A percentile compares a stretch with the other conserved stretches of the same genome.
Conservation (phyloP, 2,329 filamentous ascomycete genomes). For the Thelonectria olida region DNA sequence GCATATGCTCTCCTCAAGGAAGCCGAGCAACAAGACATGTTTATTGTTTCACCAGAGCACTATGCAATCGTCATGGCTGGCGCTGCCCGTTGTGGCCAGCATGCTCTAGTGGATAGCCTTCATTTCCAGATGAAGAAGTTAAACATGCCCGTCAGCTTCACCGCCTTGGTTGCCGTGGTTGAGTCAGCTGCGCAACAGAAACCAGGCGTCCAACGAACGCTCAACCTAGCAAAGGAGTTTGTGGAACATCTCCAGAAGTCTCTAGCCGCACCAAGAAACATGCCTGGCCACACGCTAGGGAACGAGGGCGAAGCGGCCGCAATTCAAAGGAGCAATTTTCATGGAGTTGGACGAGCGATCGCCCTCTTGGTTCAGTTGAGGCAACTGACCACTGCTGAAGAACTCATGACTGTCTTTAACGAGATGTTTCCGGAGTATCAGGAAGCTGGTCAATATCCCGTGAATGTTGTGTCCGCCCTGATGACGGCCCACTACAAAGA, state of each 20-base stretch:
- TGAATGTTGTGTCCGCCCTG: constrained; percentile 68
- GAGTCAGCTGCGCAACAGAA: constrained; percentile 43
- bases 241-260: constrained; percentile 41
- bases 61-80: constrained; percentile 63
- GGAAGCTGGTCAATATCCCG: constrained; percentile 52
- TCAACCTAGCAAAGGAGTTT: constrained; percentile 40
- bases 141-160: constrained; percentile 53
- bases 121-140: constrained; percentile 54
- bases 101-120: constrained; percentile 52
- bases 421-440: constrained; percentile 49
- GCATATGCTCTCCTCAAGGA: constrained; percentile 59
- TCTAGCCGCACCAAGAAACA: constrained; percentile 16
- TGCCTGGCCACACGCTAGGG: background rate
- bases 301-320: constrained; percentile 28
- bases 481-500: constrained; percentile 73
- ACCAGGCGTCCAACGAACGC: constrained; percentile 36
- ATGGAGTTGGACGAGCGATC: constrained; percentile 45
- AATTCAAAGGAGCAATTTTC: constrained; percentile 39
- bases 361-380: constrained; percentile 47
- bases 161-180: constrained; percentile 53
- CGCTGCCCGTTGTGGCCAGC: constrained; percentile 57
- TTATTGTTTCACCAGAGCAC: constrained; percentile 58
- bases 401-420: constrained; percentile 65
- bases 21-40: constrained; percentile 54
- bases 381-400: constrained; percentile 63